Evolutionary conservation across 306 rosid species (phyloP).

Genomic region (Acacia crassicarpa): DNA sequence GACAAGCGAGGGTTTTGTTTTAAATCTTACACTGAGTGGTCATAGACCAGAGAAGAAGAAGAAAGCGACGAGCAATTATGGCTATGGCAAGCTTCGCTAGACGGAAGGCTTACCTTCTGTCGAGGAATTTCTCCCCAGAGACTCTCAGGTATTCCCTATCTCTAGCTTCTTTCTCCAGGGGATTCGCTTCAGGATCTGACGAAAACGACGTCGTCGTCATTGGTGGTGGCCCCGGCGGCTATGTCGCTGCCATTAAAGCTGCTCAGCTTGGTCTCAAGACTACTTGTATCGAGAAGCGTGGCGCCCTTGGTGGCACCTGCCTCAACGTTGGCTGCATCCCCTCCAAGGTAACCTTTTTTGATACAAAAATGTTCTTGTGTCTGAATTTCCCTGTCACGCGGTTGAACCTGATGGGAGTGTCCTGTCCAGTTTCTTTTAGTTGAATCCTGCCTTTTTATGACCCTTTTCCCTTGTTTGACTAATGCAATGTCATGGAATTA

Average conservation of each 20-base stretch:
- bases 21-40: background rate
- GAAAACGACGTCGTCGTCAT: conserved; percentile 90
- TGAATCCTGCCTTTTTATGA: background rate
- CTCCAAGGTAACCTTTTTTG: conserved; percentile 65
- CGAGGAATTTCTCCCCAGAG: conserved; percentile 47
- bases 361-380: background rate
- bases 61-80: conserved; percentile 26
- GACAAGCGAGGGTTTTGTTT: conserved; percentile 1
- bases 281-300: conserved; percentile 98
- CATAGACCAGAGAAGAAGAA: background rate
- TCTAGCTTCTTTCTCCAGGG: conserved; percentile 53
- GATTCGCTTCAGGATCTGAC: conserved; percentile 91
- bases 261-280: conserved; percentile 98
- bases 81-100: conserved; percentile 65
- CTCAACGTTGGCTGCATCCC: conserved; percentile 99
- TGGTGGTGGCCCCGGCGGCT: conserved; percentile 99
- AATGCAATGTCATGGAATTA: background rate
- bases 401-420: conserved; percentile 4
- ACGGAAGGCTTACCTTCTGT: conserved; percentile 54
- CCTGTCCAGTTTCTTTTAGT: background rate
- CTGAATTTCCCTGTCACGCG: background rate
- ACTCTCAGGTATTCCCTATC: conserved; percentile 51
- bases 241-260: conserved; percentile 98
- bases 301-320: conserved; percentile 96
- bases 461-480: background rate